Conservation (phyloP, 2,329 filamentous ascomycete genomes). For the Dothideomycetes sp. region DNA sequence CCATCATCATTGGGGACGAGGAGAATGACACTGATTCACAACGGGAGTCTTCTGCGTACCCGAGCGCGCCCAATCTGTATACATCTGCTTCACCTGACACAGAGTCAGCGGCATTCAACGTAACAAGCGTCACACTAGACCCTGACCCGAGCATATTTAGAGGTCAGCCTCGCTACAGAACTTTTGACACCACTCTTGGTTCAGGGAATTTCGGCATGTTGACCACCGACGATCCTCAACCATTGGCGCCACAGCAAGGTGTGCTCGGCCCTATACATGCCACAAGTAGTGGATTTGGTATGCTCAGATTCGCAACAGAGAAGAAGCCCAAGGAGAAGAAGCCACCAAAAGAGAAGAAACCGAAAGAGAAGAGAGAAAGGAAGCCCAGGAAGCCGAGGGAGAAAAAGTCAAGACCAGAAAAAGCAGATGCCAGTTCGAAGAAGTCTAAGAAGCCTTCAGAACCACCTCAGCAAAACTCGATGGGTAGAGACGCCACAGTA, state of each 20-base stretch:
- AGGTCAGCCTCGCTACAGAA: not conserved
- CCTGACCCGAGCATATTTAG: not conserved
- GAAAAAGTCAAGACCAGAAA: not conserved
- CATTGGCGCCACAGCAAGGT: not conserved
- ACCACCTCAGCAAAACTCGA: too few relatives aligned
- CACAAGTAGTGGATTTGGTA: slow-evolving; percentile 9
- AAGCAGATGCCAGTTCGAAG: not conserved
- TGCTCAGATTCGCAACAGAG: not conserved
- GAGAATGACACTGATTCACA: slow-evolving; percentile 7
- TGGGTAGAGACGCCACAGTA: not conserved
- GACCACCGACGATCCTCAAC: slow-evolving; percentile 1
- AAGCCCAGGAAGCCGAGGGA: not conserved
- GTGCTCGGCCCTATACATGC: not conserved
- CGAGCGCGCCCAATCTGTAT: not conserved
- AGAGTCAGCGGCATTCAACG: not conserved
- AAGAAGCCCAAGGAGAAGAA: not conserved
- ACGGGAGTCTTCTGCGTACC: not conserved
- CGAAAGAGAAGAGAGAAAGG: not conserved
- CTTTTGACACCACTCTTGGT: slow-evolving; percentile 5
- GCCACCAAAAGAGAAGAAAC: not conserved
- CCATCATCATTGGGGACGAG: slow-evolving; percentile 3
- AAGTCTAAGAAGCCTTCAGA: not conserved
- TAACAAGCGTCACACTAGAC: not conserved
- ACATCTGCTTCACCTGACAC: not conserved
- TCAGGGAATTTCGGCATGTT: slow-evolving; percentile 6